A percentile compares a stretch with the other conserved stretches of the same genome.
Evolutionary conservation across 164 flowering plant genomes (phyloP).

Genomic region (Kingdonia uniflora): DNA sequence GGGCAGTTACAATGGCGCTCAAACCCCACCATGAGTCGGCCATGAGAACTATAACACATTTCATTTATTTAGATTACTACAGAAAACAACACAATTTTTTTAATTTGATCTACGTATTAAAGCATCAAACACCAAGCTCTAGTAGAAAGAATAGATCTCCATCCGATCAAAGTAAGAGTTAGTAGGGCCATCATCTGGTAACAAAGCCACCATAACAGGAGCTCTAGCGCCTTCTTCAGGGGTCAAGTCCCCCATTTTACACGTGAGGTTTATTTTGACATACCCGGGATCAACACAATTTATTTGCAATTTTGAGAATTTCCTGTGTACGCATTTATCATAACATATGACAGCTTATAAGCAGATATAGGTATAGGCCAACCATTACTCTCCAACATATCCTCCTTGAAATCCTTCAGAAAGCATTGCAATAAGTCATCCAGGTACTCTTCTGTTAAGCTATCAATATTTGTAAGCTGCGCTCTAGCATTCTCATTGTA

Average conservation of each 20-base stretch:
- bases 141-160: slow-evolving; percentile 3
- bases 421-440: slow-evolving; percentile 23
- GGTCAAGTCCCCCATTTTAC: slow-evolving; percentile 3
- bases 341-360: slow-evolving; percentile 17
- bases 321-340: slow-evolving; percentile 16
- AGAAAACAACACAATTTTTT: no score
- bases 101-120: no score
- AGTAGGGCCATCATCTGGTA: slow-evolving; percentile 8
- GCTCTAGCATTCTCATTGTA: slow-evolving; percentile 11
- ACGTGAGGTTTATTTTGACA: slow-evolving; percentile 7
- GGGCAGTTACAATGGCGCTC: no score
- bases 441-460: slow-evolving; percentile 17
- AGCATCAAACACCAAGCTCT: no score
- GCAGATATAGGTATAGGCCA: slow-evolving; percentile 24
- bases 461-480: slow-evolving; percentile 13
- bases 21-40: no score
- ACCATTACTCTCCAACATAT: slow-evolving; percentile 20
- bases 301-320: slow-evolving; percentile 7
- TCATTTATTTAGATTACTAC: no score
- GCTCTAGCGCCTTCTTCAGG: slow-evolving; percentile 12
- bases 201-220: slow-evolving; percentile 10
- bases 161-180: slow-evolving; percentile 6
- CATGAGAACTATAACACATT: no score
- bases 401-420: slow-evolving; percentile 27
- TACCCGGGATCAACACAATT: slow-evolving; percentile 12